phyloP scores from a whole-genome alignment of 176 grass and related monocot genomes.

The Triticum dicoccoides region DNA sequence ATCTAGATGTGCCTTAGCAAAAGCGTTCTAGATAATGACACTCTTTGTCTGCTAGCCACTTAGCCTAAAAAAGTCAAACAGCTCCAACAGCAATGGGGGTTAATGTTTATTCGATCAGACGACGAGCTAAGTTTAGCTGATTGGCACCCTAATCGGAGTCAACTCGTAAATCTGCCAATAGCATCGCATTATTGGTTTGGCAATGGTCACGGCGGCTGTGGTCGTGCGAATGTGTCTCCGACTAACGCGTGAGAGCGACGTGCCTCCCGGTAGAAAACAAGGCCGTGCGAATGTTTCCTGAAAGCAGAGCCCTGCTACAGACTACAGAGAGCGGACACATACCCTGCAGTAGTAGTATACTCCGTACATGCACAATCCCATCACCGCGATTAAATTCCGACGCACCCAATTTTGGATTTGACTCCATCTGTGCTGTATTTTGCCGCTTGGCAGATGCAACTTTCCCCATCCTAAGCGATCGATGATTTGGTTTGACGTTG shows the following conservation, averaged over 20 bases:
- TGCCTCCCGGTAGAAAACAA: constrained; percentile 14
- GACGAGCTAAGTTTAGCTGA: background rate
- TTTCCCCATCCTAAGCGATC: background rate
- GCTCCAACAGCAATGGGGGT: background rate
- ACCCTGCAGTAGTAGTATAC: background rate
- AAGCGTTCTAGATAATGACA: too few species aligned
- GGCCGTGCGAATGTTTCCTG: background rate
- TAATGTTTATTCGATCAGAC: background rate
- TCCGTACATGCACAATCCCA: too few species aligned
- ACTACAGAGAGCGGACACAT: background rate
- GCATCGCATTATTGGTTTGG: background rate
- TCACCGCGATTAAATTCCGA: too few species aligned
- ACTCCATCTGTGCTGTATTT: background rate
- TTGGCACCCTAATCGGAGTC: background rate
- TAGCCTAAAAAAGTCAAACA: background rate
- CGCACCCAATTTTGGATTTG: too few species aligned
- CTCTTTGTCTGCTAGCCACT: too few species aligned
- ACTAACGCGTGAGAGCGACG: background rate
- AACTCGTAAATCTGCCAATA: background rate
- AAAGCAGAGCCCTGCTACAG: background rate
- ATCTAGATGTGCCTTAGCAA: too few species aligned
- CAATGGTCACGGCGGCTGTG: background rate
- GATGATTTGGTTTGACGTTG: background rate
- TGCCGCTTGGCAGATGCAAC: background rate
- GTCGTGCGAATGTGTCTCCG: background rate